Conservation (phyloP, 2,329 filamentous ascomycete genomes). For the Exophiala alcalophila region DNA sequence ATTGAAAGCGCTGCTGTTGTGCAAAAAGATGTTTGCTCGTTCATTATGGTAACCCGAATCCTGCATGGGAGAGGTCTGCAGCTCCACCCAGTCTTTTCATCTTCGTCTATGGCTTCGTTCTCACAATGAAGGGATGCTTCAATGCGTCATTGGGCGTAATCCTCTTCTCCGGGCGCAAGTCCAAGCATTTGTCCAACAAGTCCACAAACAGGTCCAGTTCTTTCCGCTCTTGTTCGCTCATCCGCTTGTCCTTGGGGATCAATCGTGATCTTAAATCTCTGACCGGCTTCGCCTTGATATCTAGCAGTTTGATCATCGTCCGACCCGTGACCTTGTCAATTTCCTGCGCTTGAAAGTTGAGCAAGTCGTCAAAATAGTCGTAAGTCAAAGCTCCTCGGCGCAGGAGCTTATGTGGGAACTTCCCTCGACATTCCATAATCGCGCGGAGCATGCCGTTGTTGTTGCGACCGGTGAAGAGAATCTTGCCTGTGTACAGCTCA, state of each 20-base stretch:
- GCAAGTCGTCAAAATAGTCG: conserved; percentile 78
- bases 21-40: too few species aligned
- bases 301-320: conserved; percentile 51
- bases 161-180: conserved; percentile 87
- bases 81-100: not conserved
- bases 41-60: too few species aligned
- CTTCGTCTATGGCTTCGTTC: conserved; percentile 31
- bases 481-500: conserved; percentile 95
- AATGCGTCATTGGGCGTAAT: conserved; percentile 83
- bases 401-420: conserved; percentile 83
- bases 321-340: conserved; percentile 84
- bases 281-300: conserved; percentile 64
- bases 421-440: conserved; percentile 94
- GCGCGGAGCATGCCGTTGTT: conserved; percentile 98
- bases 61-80: too few species aligned
- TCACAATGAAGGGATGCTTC: conserved; percentile 78
- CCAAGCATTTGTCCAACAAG: conserved; percentile 80
- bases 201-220: conserved; percentile 83
- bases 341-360: conserved; percentile 81
- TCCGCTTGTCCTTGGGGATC: conserved; percentile 65
- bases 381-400: conserved; percentile 74
- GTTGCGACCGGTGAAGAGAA: conserved; percentile 88
- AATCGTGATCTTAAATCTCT: conserved; percentile 80
- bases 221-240: conserved; percentile 70
- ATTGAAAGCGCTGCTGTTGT: too few species aligned